Evolutionary conservation across 495 filamentous ascomycete genomes (phyloP), one percentile per base, ranked within the genome.

Genomic region (Cladorrhinum samala): DNA sequence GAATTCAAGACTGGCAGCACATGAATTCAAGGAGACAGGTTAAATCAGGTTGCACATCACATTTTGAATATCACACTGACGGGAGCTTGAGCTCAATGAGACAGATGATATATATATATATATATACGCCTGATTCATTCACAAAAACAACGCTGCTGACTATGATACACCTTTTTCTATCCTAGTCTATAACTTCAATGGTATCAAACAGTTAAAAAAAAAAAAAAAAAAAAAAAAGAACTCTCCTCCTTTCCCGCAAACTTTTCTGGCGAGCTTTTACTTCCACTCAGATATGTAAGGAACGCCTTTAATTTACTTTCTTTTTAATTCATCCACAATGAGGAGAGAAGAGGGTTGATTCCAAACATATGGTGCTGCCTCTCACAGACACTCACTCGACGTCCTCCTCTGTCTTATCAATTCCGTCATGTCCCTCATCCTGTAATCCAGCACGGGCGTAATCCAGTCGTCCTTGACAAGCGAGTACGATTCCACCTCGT

Each of bases 381-480:
- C 27, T 33, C 6, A 33, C 27, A 33, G 11, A 33, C 5, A 33
- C 5, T 33, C 6, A 33, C 27, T 30, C 17, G 38, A 20, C 21
- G 20, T 18, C 2, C 42, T 5, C 42, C 19, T 45, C 42, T 21
- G 13, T 41, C 63, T 58, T 52, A 76, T 76, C 24, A 84, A 65
- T 52, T 75, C 71, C 27, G 64, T 62, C 71, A 83, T 73, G 56
- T 82, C 79, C 25, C 71, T 72, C 70, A 81, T 70, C 44, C 80
- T 68, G 64, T 80, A 81, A 57, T 81, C 79, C 44, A 79, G 64
- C 37, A 79, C 67, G 2, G 74, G 68, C 38, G 77, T 81, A 51
- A 76, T 44, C 80, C 79, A 85, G 55, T 77, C 77, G 60, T 82
- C 78, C 36, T 74, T 66, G 11, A 83, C 65, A 38, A 84, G 65